Evolutionary conservation across 371 early-diverging fungal genomes (phyloP), one percentile per base, ranked within the genome.

Genomic region (Rhizopus stolonifer): DNA sequence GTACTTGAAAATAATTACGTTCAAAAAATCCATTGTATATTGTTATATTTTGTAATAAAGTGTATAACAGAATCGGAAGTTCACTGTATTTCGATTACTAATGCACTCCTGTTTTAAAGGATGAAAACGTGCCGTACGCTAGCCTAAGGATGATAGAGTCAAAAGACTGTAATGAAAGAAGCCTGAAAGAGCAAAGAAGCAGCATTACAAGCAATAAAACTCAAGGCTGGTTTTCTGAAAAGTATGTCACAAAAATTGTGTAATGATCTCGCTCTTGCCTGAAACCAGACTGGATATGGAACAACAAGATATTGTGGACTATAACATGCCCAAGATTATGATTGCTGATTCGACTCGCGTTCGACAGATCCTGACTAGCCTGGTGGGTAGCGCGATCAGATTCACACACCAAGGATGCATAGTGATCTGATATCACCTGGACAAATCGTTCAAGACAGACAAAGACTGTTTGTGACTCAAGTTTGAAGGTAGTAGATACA

Each of bases 341-440:
- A 52, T 64, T 11, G 67, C 71, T 6, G 77, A 77, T 26, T 69
- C 74, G 0, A 71, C 77, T 33, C 67, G 77, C 10, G 15, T 77
- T 17, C 69, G 77, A 14, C 77, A 77, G 26, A 69, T 77, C 2
- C 40, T 77, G 40, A 70, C 74, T 10, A 77, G 73, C n/a, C 51
- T 77, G 10, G 61, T 83, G 36, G 82, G 85, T 24, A 86, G 84
- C 42, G 84, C 86, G 1, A 79, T 86, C 58, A 86, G 84, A 58
- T 86, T 86, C 24, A 86, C 86, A 2, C 77, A 81, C 34, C 60
- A 79, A 17, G 86, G 84, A 2, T 69, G 74, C 23, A 76, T 84
- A 9, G 70, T 77, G 10, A 77, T 84, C 26, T 63, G 64, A 49
- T 61, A 79, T 55, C 61, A 61, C 31, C 39, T 78, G 5, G 67